Evolutionary conservation across 208 protist genomes (phyloP), one percentile per base, ranked within the genome.

Genomic region (Leptomonas pyrrhocoris): DNA sequence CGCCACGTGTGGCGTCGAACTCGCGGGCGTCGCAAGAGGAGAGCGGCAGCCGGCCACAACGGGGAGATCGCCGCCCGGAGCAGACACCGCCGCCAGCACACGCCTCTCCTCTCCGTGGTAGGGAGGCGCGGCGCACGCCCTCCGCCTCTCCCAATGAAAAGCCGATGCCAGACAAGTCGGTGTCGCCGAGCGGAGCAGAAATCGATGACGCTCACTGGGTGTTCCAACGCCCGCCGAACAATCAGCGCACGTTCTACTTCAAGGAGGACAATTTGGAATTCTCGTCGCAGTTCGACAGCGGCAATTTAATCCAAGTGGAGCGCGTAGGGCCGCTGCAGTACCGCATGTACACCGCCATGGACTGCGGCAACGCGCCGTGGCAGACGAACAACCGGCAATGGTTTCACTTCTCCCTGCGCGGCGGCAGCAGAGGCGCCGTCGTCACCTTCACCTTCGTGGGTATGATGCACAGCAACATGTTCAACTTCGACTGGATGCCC

Each of bases 371-470:
- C 68, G 56, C 84, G 2, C 71, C 82, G 19, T 69, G 73, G 23
- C 92, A 96, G 80, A 96, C 88, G 23, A 93, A 94, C 69, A 94
- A 94, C 67, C 83, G 93, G 13, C 90, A 96, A 68, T 98, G 94
- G 93, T 97, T 97, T 72, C 89, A 98, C 79, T 98, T 98, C 76
- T 84, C 88, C 19, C 83, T 98, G 36, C 86, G 84, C 18, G 93
- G 93, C 15, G 89, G 80, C 48, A 49, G 31, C 23, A 88, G 85
- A 42, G 91, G 90, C 19, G 61, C 40, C 28, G 60, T 79, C 12
- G 66, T 98, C 28, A 75, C 50, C 25, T 68, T 97, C 57, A 89
- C 73, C 21, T 79, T 98, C 45, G 73, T 94, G 6, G 92, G 89
- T 21, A 83, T 98, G 77, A 92, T 88, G 80, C 83, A 96, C 77